These are phyloP conservation scores for Brassica incana DNA, from an alignment of 345 rosid species.

Conservation along the genomic window DNA sequence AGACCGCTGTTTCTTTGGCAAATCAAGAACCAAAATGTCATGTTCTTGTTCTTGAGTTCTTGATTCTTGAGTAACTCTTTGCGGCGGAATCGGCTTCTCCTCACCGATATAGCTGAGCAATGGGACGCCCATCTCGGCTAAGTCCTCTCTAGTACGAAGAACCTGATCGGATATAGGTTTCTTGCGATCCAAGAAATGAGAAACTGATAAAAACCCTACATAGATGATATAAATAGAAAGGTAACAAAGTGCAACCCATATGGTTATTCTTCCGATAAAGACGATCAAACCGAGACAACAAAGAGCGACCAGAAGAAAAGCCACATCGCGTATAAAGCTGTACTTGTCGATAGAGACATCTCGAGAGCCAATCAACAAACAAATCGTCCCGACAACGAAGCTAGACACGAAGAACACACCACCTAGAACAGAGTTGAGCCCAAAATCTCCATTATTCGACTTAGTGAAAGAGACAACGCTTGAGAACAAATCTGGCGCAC, in stretches of 20 bases:
- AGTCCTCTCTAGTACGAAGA: conserved; percentile 35
- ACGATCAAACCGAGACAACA: conserved; percentile 53
- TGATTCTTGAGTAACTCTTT: conserved; percentile 32
- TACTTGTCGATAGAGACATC: conserved; percentile 45
- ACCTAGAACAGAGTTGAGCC: conserved; percentile 71
- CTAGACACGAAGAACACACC: conserved; percentile 77
- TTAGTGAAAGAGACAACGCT: conserved; percentile 71
- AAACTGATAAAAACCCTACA: conserved; percentile 57
- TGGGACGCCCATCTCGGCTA: conserved; percentile 39
- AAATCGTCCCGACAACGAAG: conserved; percentile 74
- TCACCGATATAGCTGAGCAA: conserved; percentile 32
- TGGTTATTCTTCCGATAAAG: conserved; percentile 49
- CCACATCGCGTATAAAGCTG: conserved; percentile 70
- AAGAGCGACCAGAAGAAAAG: conserved; percentile 63
- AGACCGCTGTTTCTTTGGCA: conserved; percentile 7
- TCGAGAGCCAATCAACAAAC: conserved; percentile 46
- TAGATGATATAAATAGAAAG: conserved; percentile 54
- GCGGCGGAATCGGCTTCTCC: conserved; percentile 36
- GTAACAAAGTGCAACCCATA: conserved; percentile 69
- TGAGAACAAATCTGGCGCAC: conserved; percentile 85
- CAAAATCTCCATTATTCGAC: conserved; percentile 54
- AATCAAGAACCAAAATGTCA: conserved; percentile 19
- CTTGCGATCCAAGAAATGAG: conserved; percentile 39
- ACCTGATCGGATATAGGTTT: conserved; percentile 26
- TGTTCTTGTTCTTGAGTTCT: conserved; percentile 31